phyloP scores from a whole-genome alignment of 2,329 filamentous ascomycete species.

The Didymella lethalis region DNA sequence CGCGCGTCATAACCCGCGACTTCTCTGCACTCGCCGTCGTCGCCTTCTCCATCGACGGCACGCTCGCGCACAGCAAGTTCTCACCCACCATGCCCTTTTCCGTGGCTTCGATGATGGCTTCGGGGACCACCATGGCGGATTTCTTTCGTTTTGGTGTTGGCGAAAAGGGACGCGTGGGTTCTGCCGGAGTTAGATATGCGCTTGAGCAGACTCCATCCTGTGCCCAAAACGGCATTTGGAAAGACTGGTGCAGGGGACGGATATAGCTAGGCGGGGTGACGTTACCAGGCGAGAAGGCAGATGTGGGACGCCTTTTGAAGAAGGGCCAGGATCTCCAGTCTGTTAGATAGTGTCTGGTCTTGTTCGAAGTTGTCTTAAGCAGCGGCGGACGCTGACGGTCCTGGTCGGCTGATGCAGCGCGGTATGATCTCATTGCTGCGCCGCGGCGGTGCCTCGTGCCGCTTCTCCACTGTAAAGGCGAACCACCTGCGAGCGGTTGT shows the following conservation, averaged over 20 bases:
- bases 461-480: not conserved
- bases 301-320: no score
- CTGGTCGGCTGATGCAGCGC: not conserved
- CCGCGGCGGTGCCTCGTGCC: not conserved
- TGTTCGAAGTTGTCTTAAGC: not conserved
- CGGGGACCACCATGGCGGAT: not conserved
- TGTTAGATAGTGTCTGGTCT: not conserved
- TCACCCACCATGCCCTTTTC: not conserved
- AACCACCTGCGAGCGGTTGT: not conserved
- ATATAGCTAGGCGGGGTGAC: no score
- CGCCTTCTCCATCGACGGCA: not conserved
- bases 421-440: slow-evolving; percentile 1
- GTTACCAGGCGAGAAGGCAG: no score
- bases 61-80: not conserved
- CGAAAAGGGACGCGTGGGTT: not conserved
- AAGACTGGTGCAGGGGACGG: no score
- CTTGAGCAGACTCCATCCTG: no score
- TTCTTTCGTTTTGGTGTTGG: not conserved
- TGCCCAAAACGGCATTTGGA: no score
- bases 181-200: not conserved
- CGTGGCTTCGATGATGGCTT: not conserved
- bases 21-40: not conserved
- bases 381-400: not conserved
- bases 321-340: no score
- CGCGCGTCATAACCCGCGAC: not conserved